Evolutionary conservation across 108 stramenopile species (phyloP).

Genomic region (Skeletonema grethae): DNA sequence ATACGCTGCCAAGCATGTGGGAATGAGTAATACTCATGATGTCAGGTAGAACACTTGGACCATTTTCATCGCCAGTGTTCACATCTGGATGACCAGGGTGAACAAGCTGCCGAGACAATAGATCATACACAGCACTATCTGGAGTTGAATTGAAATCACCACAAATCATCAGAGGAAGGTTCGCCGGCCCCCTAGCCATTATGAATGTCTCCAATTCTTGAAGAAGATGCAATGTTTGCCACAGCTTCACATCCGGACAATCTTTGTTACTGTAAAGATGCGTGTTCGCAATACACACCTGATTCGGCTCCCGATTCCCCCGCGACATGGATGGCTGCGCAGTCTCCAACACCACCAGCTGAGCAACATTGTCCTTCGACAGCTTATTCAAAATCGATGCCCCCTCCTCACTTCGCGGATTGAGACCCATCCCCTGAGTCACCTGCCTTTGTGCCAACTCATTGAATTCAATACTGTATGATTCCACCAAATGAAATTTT

Average conservation of each 20-base stretch:
- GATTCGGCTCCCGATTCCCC: slow-evolving; percentile 76
- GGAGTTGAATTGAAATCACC: slow-evolving; percentile 99
- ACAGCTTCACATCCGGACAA: slow-evolving; percentile 97
- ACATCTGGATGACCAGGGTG: slow-evolving; percentile 94
- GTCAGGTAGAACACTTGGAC: slow-evolving; percentile 84
- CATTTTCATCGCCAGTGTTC: slow-evolving; percentile 61
- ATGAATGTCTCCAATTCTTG: slow-evolving; percentile 94
- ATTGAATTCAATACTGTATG: slow-evolving; percentile 98
- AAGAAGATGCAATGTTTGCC: slow-evolving; percentile 94
- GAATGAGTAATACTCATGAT: slow-evolving; percentile 90
- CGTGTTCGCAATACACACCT: slow-evolving; percentile 96
- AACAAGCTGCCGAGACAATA: slow-evolving; percentile 86
- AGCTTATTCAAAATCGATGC: slow-evolving; percentile 88
- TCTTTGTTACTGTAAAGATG: slow-evolving; percentile 99
- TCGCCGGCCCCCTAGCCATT: slow-evolving; percentile 69
- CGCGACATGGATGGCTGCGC: slow-evolving; percentile 70
- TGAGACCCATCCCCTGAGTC: slow-evolving; percentile 81
- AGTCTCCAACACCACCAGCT: slow-evolving; percentile 93
- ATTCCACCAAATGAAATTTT: slow-evolving; percentile 93
- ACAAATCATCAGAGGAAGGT: slow-evolving; percentile 93
- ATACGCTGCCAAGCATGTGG: slow-evolving; percentile 91
- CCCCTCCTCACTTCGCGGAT: slow-evolving; percentile 85
- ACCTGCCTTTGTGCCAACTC: slow-evolving; percentile 92
- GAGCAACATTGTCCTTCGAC: slow-evolving; percentile 98
- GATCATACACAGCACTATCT: slow-evolving; percentile 95